Evolutionary conservation across 345 rosid species (phyloP), one percentile per base, ranked within the genome.

Genomic region (Passiflora organensis): DNA sequence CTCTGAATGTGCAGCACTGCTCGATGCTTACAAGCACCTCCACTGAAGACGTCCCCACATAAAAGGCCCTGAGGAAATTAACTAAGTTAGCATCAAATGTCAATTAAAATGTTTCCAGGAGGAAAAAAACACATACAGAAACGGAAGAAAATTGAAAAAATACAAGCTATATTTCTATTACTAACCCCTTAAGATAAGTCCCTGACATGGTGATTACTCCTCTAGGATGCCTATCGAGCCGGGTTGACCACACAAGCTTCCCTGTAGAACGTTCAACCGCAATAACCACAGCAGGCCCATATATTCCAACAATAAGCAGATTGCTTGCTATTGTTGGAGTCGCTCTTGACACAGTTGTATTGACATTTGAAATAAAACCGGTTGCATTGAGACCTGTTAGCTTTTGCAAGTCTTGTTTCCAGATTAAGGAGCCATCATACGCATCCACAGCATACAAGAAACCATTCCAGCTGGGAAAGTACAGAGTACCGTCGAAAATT

Each of bases 381-480:
- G 52, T 39, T 2, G 69, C 19, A 0, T 23, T 22, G 13, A 28
- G n/a, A 8, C 43, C 43, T 41, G 43, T 41, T 48, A 49, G 58
- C 14, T 3, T 59, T 60, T 0, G 56, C 59, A 63, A 34, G 24
- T 42, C 48, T 24, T 59, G 34, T 51, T 68, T 55, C 77, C 70
- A 73, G 19, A 60, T 19, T 2, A 59, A 66, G 18, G 67, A 38
- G 0, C 77, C 73, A 46, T 68, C 60, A 10, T 37, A 32, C 6
- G 67, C 64, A 17, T 56, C 47, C 0, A 73, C 67, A 0, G 73
- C 73, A 36, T 64, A 50, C 6, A 73, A 6, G 53, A 63, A 37
- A 0, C 73, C 64, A 51, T 73, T 64, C 77, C 73, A 68, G 64
- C 72, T 58, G 16, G 77, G 70, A 25, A 72, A 72, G 45, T 68